A percentile compares a stretch with the other conserved stretches of the same genome.
phyloP scores from a whole-genome alignment of 2,329 filamentous ascomycete genomes.

The Salinomyces thailandicus region DNA sequence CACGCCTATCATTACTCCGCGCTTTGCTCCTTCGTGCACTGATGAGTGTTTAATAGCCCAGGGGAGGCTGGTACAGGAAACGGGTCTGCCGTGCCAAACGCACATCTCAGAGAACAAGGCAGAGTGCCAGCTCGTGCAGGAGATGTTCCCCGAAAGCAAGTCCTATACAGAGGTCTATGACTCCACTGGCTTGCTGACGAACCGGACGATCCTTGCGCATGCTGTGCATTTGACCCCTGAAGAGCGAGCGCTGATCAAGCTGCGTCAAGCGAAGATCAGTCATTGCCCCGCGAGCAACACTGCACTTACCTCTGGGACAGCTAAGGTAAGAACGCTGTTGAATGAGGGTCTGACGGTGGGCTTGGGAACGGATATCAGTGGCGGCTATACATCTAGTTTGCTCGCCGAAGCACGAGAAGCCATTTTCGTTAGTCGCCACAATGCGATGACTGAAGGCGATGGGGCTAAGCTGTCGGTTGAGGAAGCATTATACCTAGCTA shows the following conservation, averaged over 20 bases:
- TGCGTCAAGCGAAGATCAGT: slow-evolving; percentile 54
- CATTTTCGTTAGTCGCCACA: slow-evolving; percentile 62
- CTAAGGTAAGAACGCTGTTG: slow-evolving; percentile 63
- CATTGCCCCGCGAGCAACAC: slow-evolving; percentile 87
- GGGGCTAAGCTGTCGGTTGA: slow-evolving; percentile 58
- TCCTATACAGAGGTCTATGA: slow-evolving; percentile 78
- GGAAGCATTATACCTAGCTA: slow-evolving; percentile 78
- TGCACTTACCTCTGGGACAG: slow-evolving; percentile 67
- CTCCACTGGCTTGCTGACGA: slow-evolving; percentile 54
- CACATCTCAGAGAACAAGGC: slow-evolving; percentile 75
- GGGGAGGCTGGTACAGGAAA: slow-evolving; percentile 52
- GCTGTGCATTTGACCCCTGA: slow-evolving; percentile 61
- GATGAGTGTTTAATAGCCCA: slow-evolving; percentile 49
- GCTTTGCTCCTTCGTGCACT: slow-evolving; percentile 50
- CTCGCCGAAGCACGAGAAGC: slow-evolving; percentile 78
- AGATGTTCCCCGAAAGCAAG: slow-evolving; percentile 54
- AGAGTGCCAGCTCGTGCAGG: slow-evolving; percentile 61
- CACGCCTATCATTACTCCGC: slow-evolving; percentile 66
- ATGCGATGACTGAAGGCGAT: slow-evolving; percentile 43
- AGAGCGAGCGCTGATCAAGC: slow-evolving; percentile 56
- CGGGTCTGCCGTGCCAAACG: slow-evolving; percentile 65
- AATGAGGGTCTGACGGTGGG: slow-evolving; percentile 68
- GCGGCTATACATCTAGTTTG: slow-evolving; percentile 73
- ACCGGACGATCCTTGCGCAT: slow-evolving; percentile 73
- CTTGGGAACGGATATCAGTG: slow-evolving; percentile 81